Conservation (phyloP, 306 rosid genomes). For the Trifolium subterraneum region DNA sequence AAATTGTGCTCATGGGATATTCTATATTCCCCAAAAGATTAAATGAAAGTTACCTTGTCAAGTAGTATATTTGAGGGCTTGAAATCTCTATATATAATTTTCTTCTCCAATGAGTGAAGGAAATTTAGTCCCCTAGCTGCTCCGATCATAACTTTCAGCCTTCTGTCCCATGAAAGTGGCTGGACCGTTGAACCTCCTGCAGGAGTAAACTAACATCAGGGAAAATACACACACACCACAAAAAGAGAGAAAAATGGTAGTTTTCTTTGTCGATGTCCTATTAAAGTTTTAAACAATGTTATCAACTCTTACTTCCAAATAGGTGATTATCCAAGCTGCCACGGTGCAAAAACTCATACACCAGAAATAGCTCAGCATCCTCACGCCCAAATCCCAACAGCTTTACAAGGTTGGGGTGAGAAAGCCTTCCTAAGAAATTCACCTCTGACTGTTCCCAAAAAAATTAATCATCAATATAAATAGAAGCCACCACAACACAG, state of each 20-base stretch:
- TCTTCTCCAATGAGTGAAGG: constrained; percentile 76
- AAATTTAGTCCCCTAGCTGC: constrained; percentile 87
- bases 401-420: constrained; percentile 90
- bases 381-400: constrained; percentile 74
- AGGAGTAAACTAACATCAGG: constrained; percentile 32
- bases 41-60: constrained; percentile 64
- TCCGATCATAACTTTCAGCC: constrained; percentile 80
- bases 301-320: constrained; percentile 77
- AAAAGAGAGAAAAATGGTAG: neutral
- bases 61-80: constrained; percentile 88
- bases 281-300: too few species aligned
- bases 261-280: too few species aligned
- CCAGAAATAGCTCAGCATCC: constrained; percentile 58
- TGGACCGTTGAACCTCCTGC: constrained; percentile 77
- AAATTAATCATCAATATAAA: constrained; percentile 2
- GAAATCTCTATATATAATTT: constrained; percentile 81
- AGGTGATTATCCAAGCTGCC: constrained; percentile 89
- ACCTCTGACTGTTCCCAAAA: constrained; percentile 79
- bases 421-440: constrained; percentile 87
- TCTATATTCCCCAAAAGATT: neutral
- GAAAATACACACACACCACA: neutral
- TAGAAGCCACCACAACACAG: too few species aligned
- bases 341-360: constrained; percentile 77
- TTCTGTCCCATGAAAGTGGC: constrained; percentile 77
- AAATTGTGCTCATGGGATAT: too few species aligned